A percentile compares a stretch with the other conserved stretches of the same genome.
phyloP scores from a whole-genome alignment of 257 asterid species.

The Striga asiatica region DNA sequence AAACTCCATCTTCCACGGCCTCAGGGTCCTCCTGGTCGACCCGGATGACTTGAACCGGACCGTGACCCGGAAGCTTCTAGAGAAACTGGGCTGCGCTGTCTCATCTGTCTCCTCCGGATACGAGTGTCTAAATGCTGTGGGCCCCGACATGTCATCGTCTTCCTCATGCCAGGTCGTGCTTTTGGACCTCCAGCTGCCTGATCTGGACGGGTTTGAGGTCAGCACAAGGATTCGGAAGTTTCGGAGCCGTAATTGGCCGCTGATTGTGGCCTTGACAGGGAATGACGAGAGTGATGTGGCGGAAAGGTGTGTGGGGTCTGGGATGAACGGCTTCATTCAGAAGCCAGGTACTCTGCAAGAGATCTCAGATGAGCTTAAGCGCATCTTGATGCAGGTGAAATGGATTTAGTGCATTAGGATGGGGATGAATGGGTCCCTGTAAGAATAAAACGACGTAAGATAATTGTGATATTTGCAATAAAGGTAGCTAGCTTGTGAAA shows the following conservation, averaged over 20 bases:
- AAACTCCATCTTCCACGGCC: slow-evolving; percentile 48
- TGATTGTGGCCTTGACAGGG: slow-evolving; percentile 64
- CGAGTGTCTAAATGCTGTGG: slow-evolving; percentile 56
- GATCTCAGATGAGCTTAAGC: slow-evolving; percentile 51
- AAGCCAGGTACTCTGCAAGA: slow-evolving; percentile 63
- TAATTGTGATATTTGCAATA: too few relatives aligned
- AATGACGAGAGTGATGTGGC: slow-evolving; percentile 38
- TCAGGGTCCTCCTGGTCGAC: slow-evolving; percentile 72
- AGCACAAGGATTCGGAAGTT: slow-evolving; percentile 56
- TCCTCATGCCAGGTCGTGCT: slow-evolving; percentile 48
- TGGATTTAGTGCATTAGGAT: too few relatives aligned
- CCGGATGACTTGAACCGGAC: slow-evolving; percentile 66
- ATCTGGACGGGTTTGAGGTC: slow-evolving; percentile 75
- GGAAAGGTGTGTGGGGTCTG: slow-evolving; percentile 50
- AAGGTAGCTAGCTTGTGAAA: too few relatives aligned
- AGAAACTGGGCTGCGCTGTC: slow-evolving; percentile 75
- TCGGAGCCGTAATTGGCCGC: slow-evolving; percentile 66
- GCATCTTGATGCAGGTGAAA: slow-evolving; percentile 44
- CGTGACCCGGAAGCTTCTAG: slow-evolving; percentile 65
- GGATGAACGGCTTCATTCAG: slow-evolving; percentile 70
- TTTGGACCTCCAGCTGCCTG: slow-evolving; percentile 77
- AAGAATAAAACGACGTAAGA: too few relatives aligned
- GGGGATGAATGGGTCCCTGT: too few relatives aligned
- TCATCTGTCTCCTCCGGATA: slow-evolving; percentile 66
- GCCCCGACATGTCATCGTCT: slow-evolving; percentile 30